Base-by-base conservation (phyloP, 2,329 filamentous ascomycete species). In the Huntiella decipiens region DNA sequence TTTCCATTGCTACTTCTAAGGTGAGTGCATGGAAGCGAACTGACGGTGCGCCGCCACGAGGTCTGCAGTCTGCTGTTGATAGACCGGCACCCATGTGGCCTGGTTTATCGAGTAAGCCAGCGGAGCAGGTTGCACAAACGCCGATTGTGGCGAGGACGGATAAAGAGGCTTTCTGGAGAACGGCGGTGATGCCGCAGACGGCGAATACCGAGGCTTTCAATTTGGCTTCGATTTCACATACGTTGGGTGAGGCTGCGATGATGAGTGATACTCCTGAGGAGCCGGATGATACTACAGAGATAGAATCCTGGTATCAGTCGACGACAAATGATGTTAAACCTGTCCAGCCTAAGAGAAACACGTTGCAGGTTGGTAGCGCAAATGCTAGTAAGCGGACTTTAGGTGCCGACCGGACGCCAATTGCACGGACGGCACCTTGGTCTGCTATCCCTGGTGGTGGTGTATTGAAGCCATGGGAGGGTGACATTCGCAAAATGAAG, bases 171-270 rank as follows among this genome's bases (percentile, higher is more conserved):
- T 49, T 49, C 40, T 49, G 47, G 47, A 28, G 43, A 5, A 46
- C 44, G 3, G 44, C 44, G 7, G 22, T n/a, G n/a, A 40, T 49
- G 35, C 47, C 47, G n/a, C 47, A 49, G 44, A 49, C 47, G 4
- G 47, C 44, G 17, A 49, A 49, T 38, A 49, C 47, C 3, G 47
- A 49, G 13, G 47, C 47, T 13, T 49, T 49, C 10, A 47, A 50
- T n/a, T 35, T 50, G 37, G 44, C 45, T 12, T 47, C 48, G 11
- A 50, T 50, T 7, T 47, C 44, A 7, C 41, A 47, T 39, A 47
- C 48, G 11, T 17, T 50, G 6, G 37, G 48, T 13, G 45, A 47
- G 22, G 48, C 41, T 5, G 48, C 48, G 13, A 47, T 44, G 37
- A 42, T 40, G 11, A 44, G 40, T 6, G 34, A 32, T 15, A 47